Evolutionary conservation across 2,329 filamentous ascomycete species (phyloP).

Genomic region (Colletotrichum theobromicola): DNA sequence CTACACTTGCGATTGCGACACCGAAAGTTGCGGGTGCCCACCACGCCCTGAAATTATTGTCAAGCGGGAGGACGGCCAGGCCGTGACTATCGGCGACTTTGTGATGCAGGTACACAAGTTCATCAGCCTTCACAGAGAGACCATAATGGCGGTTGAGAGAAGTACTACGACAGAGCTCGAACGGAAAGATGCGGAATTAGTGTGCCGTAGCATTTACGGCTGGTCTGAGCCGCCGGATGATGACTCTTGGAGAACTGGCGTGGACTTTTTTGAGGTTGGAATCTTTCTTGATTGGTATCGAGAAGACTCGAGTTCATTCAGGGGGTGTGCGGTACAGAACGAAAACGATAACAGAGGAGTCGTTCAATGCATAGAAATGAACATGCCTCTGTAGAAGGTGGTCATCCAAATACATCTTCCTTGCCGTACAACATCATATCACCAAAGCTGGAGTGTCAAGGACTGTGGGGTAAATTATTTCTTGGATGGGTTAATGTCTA

Average conservation of each 20-base stretch:
- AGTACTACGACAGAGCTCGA: no score
- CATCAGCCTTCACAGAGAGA: neutral
- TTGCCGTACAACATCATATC: neutral
- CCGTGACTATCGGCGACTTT: neutral
- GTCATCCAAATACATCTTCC: no score
- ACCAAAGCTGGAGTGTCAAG: neutral
- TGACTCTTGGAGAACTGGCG: neutral
- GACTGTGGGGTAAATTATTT: neutral
- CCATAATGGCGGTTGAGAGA: neutral
- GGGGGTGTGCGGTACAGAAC: neutral
- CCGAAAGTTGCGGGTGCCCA: no score
- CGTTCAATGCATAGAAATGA: neutral
- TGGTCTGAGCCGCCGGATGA: neutral
- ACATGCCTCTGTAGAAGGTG: neutral
- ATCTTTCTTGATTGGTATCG: neutral
- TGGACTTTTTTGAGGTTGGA: neutral
- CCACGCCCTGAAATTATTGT: neutral
- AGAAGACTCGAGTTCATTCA: neutral
- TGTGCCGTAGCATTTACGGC: neutral
- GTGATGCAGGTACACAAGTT: neutral
- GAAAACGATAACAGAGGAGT: neutral
- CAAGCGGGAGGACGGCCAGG: neutral
- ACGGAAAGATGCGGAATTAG: neutral
- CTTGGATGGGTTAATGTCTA: neutral
- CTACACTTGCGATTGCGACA: no score